Percentiles rank a stretch among this genome's conserved stretches.
These are phyloP conservation scores for Leptographium lundbergii DNA, from an alignment of 2,329 filamentous ascomycete genomes.

Conservation along the genomic window DNA sequence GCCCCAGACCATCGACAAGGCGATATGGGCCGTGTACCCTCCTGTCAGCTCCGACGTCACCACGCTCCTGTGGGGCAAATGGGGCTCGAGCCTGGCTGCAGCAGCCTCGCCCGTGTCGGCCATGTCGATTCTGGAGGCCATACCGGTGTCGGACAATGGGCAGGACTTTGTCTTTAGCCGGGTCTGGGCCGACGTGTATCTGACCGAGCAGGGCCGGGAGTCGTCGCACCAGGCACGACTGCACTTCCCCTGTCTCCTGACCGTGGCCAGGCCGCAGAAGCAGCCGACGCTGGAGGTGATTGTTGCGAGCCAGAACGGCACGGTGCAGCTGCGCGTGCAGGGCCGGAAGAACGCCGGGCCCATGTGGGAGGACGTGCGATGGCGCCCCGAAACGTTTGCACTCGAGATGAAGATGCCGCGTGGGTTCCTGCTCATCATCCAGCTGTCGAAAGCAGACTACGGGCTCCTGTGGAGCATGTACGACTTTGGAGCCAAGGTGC, in stretches of 20 bases:
- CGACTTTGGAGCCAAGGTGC: slow-evolving; percentile 69
- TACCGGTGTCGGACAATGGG: slow-evolving; percentile 65
- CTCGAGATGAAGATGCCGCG: slow-evolving; percentile 61
- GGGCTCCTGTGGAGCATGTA: slow-evolving; percentile 70
- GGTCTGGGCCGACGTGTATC: slow-evolving; percentile 58
- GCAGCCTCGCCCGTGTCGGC: slow-evolving; percentile 32
- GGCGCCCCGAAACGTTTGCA: slow-evolving; percentile 55
- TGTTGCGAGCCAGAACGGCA: slow-evolving; percentile 67
- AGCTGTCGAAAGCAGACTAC: slow-evolving; percentile 66
- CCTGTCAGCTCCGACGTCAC: slow-evolving; percentile 58
- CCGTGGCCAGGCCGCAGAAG: slow-evolving; percentile 56
- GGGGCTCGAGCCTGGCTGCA: slow-evolving; percentile 34
- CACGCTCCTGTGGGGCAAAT: slow-evolving; percentile 54
- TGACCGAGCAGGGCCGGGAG: slow-evolving; percentile 61
- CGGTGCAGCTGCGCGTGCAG: slow-evolving; percentile 63
- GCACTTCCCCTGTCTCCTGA: slow-evolving; percentile 61
- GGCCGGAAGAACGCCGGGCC: slow-evolving; percentile 54
- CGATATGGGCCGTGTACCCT: slow-evolving; percentile 72
- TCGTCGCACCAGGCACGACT: slow-evolving; percentile 41
- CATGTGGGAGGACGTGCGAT: slow-evolving; percentile 71
- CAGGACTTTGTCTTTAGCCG: slow-evolving; percentile 69
- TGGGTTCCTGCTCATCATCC: slow-evolving; percentile 60
- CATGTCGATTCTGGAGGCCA: slow-evolving; percentile 48
- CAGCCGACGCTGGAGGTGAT: slow-evolving; percentile 60
- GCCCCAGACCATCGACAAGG: slow-evolving; percentile 68